Base-by-base conservation (phyloP, 257 asterid genomes). In the Plantago major region DNA sequence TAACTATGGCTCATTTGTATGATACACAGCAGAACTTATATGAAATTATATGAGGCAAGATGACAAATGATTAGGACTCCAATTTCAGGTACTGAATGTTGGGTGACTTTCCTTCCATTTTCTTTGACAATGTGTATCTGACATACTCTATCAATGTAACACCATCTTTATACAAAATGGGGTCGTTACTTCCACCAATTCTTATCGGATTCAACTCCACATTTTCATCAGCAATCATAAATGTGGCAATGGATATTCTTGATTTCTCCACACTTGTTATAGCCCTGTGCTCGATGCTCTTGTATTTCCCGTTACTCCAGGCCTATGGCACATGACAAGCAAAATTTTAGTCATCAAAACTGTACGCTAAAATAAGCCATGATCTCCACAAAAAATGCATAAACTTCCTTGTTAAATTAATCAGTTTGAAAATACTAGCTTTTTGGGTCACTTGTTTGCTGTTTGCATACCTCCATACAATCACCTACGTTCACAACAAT, bases 241-340 rank as follows among this genome's bases (percentile, higher is more conserved):
- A 78, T 0, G 70, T 46, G 7, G 82, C 82, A 19, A 68, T 55
- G 18, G 82, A 81, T 4, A 68, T 73, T 48, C 84, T 68, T 15
- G 69, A 55, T 48, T 55, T 68, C 0, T 60, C 66, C 60, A 67
- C 59, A 40, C 64, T 66, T 4, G 80, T 73, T 7, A 81, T 63
- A 45, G 66, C 78, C 58, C 78, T 63, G 33, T 81, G 87, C 57
- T 78, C 78, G 12, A 78, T 66, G 76, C 87, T 75, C 69, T 66
- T 78, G 67, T 81, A 75, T 33, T 58, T 68, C 47, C 82, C 82
- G 37, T 81, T 81, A 65, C 80, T 78, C 87, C 87, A 81, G 2
- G 76, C 73, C 87, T 81, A 40, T 28, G 4, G 16, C 11, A 22
- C 26, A 22, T 22, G 26, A 22, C 26, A 22, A 22, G 55, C 42